Evolutionary conservation across 371 early-diverging fungal genomes (phyloP), one percentile per base, ranked within the genome.

Genomic region (Mortierella sp.): DNA sequence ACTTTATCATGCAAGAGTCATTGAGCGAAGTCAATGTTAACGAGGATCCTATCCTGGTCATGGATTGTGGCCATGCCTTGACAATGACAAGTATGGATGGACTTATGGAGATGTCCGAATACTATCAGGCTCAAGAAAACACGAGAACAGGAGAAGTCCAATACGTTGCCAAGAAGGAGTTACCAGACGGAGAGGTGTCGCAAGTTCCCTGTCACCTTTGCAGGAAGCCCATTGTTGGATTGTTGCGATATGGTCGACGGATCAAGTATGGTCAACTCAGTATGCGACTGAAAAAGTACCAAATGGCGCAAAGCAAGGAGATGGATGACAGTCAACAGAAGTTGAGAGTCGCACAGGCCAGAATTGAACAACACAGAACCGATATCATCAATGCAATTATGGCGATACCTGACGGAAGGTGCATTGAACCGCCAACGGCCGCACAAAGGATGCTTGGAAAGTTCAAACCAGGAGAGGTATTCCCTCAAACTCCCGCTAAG

Each of bases 81-180:
- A 81, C 85, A 0, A 74, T 82, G 67, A 49, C 60, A 1, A 81
- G 63, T 3, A 29, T 86, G 49, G 88, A 87, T 50, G 79, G 80
- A 3, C 54, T 74, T 24, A 62, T 85, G 70, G 79, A 60, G 13
- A 63, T 86, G 69, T 19, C 45, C 1, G 6, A 54, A 0, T 82
- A 76, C 56, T 88, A 85, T 37, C 21, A 34, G 12, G 45, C 14
- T 2, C 21, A 37, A 2, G 21, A 19, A 2, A 48, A 59, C 21
- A 44, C 78, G 80, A 2, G 55, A 71, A 25, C 58, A 83, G 68
- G 78, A 57, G 9, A 63, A 25, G 19, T 2, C 47, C 52, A n/a
- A 24, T 3, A 34, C 49, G 37, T 43, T 22, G 50, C 16, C 0
- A 61, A 56, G 12, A 48, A 58, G 17, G 3, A 34, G 4, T 10